These are phyloP conservation scores for Isabelozyma heimii DNA, from an alignment of 805 yeast species.

Conservation along the genomic window DNA sequence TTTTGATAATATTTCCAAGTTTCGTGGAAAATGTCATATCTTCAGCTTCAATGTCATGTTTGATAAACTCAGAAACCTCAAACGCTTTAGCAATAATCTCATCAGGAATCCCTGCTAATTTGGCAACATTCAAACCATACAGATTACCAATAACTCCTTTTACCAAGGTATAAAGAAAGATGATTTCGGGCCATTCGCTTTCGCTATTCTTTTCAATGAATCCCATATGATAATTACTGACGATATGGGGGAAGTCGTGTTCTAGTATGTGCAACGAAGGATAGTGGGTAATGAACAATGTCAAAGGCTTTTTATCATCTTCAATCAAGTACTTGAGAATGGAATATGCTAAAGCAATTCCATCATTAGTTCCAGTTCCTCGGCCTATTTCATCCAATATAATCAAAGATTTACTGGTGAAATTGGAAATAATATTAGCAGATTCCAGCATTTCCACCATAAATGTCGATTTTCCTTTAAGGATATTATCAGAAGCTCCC, in stretches of 20 bases:
- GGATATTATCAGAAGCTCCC: constrained; percentile 80
- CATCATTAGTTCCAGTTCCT: constrained; percentile 74
- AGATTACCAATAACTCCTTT: constrained; percentile 50
- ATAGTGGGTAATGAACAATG: constrained; percentile 83
- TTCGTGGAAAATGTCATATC: neutral
- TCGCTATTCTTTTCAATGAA: constrained; percentile 38
- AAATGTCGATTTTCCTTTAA: constrained; percentile 79
- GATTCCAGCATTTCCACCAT: constrained; percentile 75
- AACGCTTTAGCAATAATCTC: constrained; percentile 46
- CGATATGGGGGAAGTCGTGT: constrained; percentile 30
- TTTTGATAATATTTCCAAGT: neutral
- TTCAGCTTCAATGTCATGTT: constrained; percentile 18
- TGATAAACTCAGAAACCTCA: constrained; percentile 31
- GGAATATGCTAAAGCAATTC: constrained; percentile 76
- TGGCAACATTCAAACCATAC: constrained; percentile 85
- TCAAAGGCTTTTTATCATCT: constrained; percentile 43
- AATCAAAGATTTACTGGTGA: constrained; percentile 58
- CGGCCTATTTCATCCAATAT: constrained; percentile 77
- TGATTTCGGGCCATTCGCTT: constrained; percentile 31
- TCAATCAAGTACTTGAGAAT: constrained; percentile 58
- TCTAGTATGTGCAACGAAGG: constrained; percentile 61
- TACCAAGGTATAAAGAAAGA: constrained; percentile 36
- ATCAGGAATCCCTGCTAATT: constrained; percentile 60
- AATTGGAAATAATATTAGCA: constrained; percentile 48
- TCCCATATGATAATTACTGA: constrained; percentile 72